These are phyloP conservation scores for Pseudogymnoascus sp. DNA, from an alignment of 2,329 filamentous ascomycete species.

Conservation along the genomic window DNA sequence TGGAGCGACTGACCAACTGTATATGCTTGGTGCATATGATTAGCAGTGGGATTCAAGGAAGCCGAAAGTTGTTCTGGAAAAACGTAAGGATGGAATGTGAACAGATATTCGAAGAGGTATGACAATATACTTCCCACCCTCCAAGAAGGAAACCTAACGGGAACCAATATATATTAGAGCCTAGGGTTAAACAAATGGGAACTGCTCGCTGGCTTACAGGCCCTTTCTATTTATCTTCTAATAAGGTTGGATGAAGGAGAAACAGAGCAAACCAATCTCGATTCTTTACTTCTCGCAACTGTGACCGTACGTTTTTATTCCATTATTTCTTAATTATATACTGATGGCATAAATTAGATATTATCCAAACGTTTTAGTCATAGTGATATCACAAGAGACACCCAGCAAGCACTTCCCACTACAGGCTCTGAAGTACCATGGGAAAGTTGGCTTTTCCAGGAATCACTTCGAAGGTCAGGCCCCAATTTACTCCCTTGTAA, in stretches of 20 bases:
- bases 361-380: conserved; percentile 15
- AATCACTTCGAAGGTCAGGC: conserved; percentile 32
- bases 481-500: conserved; percentile 11
- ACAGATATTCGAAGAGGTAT: conserved; percentile 29
- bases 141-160: neutral
- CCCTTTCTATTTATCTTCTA: conserved; percentile 36
- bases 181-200: conserved; percentile 30
- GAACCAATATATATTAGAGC: conserved; percentile 22
- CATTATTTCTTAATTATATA: neutral
- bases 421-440: conserved; percentile 25
- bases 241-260: conserved; percentile 37
- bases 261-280: conserved; percentile 35
- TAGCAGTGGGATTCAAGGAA: conserved; percentile 25
- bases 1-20: conserved; percentile 35
- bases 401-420: conserved; percentile 16
- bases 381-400: conserved; percentile 15
- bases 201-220: conserved; percentile 35
- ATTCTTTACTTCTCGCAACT: conserved; percentile 30
- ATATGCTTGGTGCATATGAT: conserved; percentile 36
- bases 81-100: conserved; percentile 38
- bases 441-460: conserved; percentile 35
- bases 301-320: conserved; percentile 27
- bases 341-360: conserved; percentile 13
- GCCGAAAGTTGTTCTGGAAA: conserved; percentile 36
- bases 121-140: conserved; percentile 14